Conservation (phyloP, 768 basidiomycete species). For the Auriscalpium orientale region DNA sequence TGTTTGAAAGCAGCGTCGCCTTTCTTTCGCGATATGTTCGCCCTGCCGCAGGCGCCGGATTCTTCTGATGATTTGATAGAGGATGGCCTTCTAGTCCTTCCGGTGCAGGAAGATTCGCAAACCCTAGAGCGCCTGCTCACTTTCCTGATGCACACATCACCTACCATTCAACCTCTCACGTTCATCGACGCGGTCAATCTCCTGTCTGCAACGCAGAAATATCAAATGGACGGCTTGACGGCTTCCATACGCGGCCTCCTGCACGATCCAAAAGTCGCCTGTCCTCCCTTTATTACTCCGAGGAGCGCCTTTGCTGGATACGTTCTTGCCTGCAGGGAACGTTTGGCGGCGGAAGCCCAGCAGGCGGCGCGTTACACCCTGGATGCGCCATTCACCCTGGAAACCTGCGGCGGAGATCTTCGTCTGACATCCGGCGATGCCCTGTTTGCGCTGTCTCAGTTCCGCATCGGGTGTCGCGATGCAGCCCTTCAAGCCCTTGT, state of each 20-base stretch:
- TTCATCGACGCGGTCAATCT: not conserved
- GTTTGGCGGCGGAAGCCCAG: not conserved
- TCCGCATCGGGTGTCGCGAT: not conserved
- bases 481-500: not conserved
- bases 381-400: not conserved
- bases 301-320: not conserved
- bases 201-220: not conserved
- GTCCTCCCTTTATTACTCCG: not conserved
- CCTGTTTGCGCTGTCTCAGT: not conserved
- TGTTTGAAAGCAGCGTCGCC: conserved; percentile 7
- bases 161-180: not conserved
- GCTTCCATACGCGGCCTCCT: not conserved
- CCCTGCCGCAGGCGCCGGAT: not conserved
- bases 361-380: not conserved
- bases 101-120: not conserved
- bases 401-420: not conserved
- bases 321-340: not conserved
- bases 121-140: not conserved
- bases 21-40: conserved; percentile 5
- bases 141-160: not conserved
- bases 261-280: not conserved
- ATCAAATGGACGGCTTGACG: not conserved
- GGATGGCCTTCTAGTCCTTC: not conserved
- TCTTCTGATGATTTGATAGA: not conserved
- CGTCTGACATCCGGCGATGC: not conserved